A percentile compares a stretch with the other conserved stretches of the same genome.
phyloP scores from a whole-genome alignment of 306 rosid species.

The Erythrophleum fordii region DNA sequence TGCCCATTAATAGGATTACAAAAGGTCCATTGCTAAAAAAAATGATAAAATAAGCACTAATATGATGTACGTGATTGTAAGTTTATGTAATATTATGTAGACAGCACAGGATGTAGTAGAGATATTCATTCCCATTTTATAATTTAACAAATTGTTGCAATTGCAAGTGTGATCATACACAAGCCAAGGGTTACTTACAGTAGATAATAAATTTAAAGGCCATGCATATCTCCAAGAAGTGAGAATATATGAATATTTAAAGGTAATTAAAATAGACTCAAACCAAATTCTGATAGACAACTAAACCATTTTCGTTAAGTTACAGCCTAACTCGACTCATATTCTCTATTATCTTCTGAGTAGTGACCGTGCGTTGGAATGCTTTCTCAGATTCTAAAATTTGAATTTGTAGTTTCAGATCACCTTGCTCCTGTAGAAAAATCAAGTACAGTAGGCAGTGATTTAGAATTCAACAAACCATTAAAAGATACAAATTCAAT shows the following conservation, averaged over 20 bases:
- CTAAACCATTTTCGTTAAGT: constrained; percentile 12
- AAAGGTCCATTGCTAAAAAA: no score
- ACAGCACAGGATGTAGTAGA: background rate
- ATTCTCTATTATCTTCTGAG: constrained; percentile 84
- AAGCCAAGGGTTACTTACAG: constrained; percentile 6
- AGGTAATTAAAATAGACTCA: constrained; percentile 16
- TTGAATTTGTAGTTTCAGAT: constrained; percentile 88
- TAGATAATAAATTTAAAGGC: constrained; percentile 26
- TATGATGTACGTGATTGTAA: background rate
- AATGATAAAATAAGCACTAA: background rate
- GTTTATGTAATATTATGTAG: no score
- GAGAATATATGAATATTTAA: constrained; percentile 27
- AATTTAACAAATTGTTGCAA: constrained; percentile 17
- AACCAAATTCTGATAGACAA: constrained; percentile 17
- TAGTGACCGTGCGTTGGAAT: constrained; percentile 84
- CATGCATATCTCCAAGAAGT: constrained; percentile 11
- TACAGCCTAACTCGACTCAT: constrained; percentile 59
- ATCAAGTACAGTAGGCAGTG: constrained; percentile 26
- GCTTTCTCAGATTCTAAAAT: constrained; percentile 93
- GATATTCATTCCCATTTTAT: constrained; percentile 13
- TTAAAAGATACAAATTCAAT: constrained; percentile 34
- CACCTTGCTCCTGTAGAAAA: constrained; percentile 91
- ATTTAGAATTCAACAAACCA: constrained; percentile 25
- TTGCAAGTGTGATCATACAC: constrained; percentile 4
- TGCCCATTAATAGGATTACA: no score